A percentile compares a stretch with the other conserved stretches of the same genome.
Conservation (phyloP, 2,329 filamentous ascomycete species). For the Exserohilum turcica region DNA sequence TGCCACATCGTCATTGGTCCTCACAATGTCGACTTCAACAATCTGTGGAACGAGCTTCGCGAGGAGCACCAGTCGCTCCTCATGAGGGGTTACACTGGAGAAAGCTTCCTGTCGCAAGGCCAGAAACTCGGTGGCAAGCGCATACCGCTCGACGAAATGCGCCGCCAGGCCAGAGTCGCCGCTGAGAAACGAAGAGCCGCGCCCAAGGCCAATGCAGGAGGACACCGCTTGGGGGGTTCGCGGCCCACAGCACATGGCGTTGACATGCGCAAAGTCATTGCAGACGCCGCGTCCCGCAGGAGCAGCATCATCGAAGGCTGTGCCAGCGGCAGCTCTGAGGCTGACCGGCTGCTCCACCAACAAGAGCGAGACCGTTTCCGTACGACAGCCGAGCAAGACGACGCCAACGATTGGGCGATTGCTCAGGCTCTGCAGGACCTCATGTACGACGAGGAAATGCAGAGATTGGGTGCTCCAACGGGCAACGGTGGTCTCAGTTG, state of each 20-base stretch:
- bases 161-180: conserved; percentile 72
- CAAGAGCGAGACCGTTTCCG: conserved; percentile 73
- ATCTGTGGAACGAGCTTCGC: conserved; percentile 85
- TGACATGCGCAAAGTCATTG: conserved; percentile 74
- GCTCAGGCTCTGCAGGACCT: conserved; percentile 84
- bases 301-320: conserved; percentile 74
- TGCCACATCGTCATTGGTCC: conserved; percentile 85
- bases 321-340: conserved; percentile 70
- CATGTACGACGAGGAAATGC: conserved; percentile 75
- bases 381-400: conserved; percentile 84
- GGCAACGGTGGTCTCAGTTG: conserved; percentile 44
- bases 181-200: conserved; percentile 71
- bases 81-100: conserved; percentile 85
- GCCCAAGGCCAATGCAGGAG: conserved; percentile 69
- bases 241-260: conserved; percentile 58
- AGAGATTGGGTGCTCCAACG: conserved; percentile 48
- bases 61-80: conserved; percentile 80
- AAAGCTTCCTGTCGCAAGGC: conserved; percentile 81
- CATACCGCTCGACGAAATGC: conserved; percentile 71
- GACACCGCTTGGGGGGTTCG: conserved; percentile 74
- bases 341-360: conserved; percentile 68
- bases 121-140: conserved; percentile 67
- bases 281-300: conserved; percentile 68
- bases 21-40: conserved; percentile 82
- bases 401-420: conserved; percentile 86